Percentiles rank a stretch among this genome's conserved stretches.
These are phyloP conservation scores for Gaeumannomyces sp. DNA, from an alignment of 2,329 filamentous ascomycete species.

Conservation along the genomic window DNA sequence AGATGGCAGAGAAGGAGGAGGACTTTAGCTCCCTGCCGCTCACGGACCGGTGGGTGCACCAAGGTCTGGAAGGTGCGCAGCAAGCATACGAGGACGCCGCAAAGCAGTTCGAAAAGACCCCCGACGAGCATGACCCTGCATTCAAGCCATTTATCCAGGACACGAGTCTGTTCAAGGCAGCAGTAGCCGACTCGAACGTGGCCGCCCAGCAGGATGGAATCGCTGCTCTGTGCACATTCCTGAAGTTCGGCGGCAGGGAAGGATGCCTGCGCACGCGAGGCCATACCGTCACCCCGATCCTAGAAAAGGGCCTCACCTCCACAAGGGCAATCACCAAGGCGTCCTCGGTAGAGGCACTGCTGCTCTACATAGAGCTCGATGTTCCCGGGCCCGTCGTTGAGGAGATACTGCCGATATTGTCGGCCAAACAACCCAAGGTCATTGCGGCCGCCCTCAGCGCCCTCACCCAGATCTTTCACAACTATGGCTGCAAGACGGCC, in stretches of 20 bases:
- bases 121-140: constrained; percentile 76
- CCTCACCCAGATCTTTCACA: constrained; percentile 80
- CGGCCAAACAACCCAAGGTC: constrained; percentile 88
- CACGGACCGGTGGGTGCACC: constrained; percentile 73
- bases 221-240: constrained; percentile 78
- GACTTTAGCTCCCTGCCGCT: constrained; percentile 76
- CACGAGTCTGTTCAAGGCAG: constrained; percentile 81
- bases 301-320: constrained; percentile 85
- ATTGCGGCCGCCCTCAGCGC: constrained; percentile 66
- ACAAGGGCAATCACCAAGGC: constrained; percentile 85
- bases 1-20: constrained; percentile 77
- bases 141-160: constrained; percentile 87
- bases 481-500: constrained; percentile 88
- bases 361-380: constrained; percentile 88
- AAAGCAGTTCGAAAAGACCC: constrained; percentile 77
- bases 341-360: constrained; percentile 75
- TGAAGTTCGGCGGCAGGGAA: constrained; percentile 82
- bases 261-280: constrained; percentile 72
- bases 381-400: constrained; percentile 80
- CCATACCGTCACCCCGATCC: constrained; percentile 69
- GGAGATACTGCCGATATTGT: constrained; percentile 75
- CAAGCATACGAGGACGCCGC: constrained; percentile 88
- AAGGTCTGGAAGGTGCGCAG: constrained; percentile 96
- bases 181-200: constrained; percentile 90
- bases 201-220: constrained; percentile 94